Evolutionary conservation across 2,329 filamentous ascomycete genomes (phyloP), one percentile per base, ranked within the genome.

Genomic region (Fusarium agapanthi): DNA sequence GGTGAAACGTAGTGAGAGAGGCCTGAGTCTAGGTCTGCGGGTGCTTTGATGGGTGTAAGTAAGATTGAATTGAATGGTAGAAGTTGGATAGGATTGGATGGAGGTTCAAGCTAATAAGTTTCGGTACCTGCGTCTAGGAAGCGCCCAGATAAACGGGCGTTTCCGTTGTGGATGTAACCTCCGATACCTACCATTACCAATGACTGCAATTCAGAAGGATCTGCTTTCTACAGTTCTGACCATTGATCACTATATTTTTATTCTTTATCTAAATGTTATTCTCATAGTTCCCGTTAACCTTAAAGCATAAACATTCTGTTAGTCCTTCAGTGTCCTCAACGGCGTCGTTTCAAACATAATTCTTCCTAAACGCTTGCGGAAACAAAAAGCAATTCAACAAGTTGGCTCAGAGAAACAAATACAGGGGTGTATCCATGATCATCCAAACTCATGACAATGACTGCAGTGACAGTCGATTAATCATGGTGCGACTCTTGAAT

Each of bases 61-160:
- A 67, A 41, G 65, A 59, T 67, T 66, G 62, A 48, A n/a, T 61
- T 66, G 62, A 48, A n/a, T 67, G 54, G 22, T 22, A 22, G 58
- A 37, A 26, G 44, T 24, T 32, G 40, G 32, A 47, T 8, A 13
- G 20, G 43, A 58, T 58, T 60, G 57, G 57, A 43, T 56, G 48
- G 16, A 40, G 41, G 50, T 34, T 58, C 22, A 43, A 61, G 37
- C 58, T 69, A 43, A 57, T 69, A 43, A 57, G 61, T 57, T 47
- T 48, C 37, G 50, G 68, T 72, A 72, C 68, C 68, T 72, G 68
- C 59, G 35, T 65, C 65, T 59, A 58, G 35, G 38, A 70, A 56
- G 67, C 61, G 68, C 67, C 55, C 47, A 69, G 40, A 38, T 16
- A 37, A 65, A 22, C 32, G 61, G 66, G 66, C 54, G 67, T 66